phyloP scores from a whole-genome alignment of 352 stramenopile genomes.

The Blastocystis hominis region DNA sequence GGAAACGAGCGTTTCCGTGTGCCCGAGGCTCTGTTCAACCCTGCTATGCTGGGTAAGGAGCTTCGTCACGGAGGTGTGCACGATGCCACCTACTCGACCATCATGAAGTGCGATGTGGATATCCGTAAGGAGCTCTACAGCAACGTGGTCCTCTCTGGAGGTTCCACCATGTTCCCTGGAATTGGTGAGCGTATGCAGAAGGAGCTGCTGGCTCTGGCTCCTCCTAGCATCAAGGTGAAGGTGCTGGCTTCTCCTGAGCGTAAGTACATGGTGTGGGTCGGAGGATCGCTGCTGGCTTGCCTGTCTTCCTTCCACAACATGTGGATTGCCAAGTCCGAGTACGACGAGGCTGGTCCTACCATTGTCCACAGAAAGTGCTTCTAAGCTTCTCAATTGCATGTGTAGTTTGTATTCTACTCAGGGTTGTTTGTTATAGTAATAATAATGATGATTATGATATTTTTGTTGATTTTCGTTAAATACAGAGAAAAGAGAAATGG shows the following conservation, averaged over 20 bases:
- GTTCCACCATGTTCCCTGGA: constrained; percentile 88
- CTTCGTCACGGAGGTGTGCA: constrained; percentile 71
- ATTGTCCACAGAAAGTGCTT: constrained; percentile 92
- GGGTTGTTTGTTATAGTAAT: too few species aligned
- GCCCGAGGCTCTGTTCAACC: constrained; percentile 87
- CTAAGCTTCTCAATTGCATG: constrained; percentile 64
- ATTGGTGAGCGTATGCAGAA: constrained; percentile 83
- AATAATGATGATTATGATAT: too few species aligned
- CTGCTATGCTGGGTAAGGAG: constrained; percentile 81
- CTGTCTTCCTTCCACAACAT: constrained; percentile 92
- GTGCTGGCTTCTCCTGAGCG: constrained; percentile 80
- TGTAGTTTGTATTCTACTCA: too few species aligned
- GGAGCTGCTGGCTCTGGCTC: constrained; percentile 76
- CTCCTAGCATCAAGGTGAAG: constrained; percentile 88
- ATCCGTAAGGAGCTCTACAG: constrained; percentile 85
- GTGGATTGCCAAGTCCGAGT: constrained; percentile 93
- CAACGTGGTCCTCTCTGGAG: constrained; percentile 89
- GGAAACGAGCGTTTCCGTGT: constrained; percentile 86
- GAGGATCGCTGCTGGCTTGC: constrained; percentile 86
- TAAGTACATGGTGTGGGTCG: constrained; percentile 91
- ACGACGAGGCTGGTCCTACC: constrained; percentile 86
- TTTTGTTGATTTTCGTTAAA: too few species aligned
- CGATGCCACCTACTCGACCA: constrained; percentile 76
- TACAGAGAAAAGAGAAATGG: too few species aligned
- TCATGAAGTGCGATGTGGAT: constrained; percentile 82